Conservation (phyloP, 768 basidiomycete genomes). For the Antrodiella citrinella region DNA sequence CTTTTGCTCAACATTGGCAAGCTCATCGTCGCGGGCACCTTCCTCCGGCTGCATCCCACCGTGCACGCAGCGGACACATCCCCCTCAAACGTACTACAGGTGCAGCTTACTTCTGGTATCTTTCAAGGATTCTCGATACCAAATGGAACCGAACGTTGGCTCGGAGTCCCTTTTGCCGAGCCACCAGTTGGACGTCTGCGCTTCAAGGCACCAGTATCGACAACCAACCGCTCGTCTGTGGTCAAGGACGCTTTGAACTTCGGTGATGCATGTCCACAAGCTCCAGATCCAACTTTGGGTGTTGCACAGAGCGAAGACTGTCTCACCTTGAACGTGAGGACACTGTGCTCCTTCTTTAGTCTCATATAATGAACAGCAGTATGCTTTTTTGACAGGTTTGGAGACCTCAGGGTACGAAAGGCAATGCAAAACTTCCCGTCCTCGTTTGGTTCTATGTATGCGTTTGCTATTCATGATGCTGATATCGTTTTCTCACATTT, state of each 20-base stretch:
- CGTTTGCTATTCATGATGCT: neutral
- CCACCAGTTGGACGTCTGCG: conserved; percentile 48
- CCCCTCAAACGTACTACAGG: no score
- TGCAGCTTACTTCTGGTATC: conserved; percentile 33
- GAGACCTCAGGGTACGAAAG: conserved; percentile 19
- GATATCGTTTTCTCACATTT: neutral
- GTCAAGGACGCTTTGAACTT: conserved; percentile 39
- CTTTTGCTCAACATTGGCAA: neutral
- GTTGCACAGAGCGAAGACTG: conserved; percentile 47
- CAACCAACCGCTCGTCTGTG: conserved; percentile 23
- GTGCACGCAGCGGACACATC: conserved; percentile 1
- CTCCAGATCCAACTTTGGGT: conserved; percentile 26
- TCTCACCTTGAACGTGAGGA: conserved; percentile 43
- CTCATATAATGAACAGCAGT: neutral
- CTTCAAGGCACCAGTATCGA: conserved; percentile 45
- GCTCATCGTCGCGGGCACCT: neutral
- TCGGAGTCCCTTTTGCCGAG: conserved; percentile 54
- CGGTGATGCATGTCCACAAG: conserved; percentile 50
- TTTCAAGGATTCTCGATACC: conserved; percentile 37
- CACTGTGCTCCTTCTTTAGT: neutral
- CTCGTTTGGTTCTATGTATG: conserved; percentile 29
- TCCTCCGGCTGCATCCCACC: neutral
- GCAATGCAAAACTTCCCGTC: conserved; percentile 22
- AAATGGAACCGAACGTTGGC: conserved; percentile 45
- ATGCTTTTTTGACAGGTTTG: conserved; percentile 17